A percentile compares a stretch with the other conserved stretches of the same genome.
phyloP scores from a whole-genome alignment of 768 basidiomycete genomes.

The Polyporus arcularius region DNA sequence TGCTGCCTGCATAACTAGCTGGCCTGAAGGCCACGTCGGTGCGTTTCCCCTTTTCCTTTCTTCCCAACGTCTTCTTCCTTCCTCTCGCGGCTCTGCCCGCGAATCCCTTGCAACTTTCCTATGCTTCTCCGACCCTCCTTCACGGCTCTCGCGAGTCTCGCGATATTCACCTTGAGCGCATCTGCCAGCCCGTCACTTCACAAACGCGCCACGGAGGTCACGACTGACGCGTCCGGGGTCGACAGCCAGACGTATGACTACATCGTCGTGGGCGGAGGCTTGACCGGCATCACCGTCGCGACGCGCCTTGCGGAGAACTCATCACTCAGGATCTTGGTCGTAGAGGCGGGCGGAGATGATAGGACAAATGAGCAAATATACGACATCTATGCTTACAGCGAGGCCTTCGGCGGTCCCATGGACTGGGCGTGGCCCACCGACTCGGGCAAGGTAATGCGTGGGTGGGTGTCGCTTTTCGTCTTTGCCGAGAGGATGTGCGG shows the following conservation, averaged over 20 bases:
- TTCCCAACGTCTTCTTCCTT: not conserved
- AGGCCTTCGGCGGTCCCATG: constrained; percentile 45
- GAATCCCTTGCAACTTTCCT: not conserved
- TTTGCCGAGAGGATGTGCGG: not conserved
- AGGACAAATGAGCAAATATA: constrained; percentile 44
- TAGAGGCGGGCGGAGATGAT: constrained; percentile 36
- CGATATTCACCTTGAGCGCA: not conserved
- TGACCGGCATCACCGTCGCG: constrained; percentile 8
- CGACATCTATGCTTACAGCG: constrained; percentile 46
- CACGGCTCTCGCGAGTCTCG: not conserved
- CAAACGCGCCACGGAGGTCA: not conserved
- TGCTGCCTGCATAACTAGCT: not conserved
- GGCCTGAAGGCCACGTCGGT: not conserved
- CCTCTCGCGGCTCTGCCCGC: not conserved
- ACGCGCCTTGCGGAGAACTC: constrained; percentile 16
- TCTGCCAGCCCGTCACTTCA: not conserved
- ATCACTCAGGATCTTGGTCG: constrained; percentile 2
- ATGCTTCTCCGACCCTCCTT: not conserved
- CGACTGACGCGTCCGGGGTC: not conserved
- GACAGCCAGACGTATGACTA: constrained; percentile 14
- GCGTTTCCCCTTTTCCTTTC: not conserved
- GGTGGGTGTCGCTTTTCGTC: constrained; percentile 29
- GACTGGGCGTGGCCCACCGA: constrained; percentile 25
- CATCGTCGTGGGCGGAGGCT: constrained; percentile 15
- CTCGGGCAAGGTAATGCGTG: constrained; percentile 10